Conservation (phyloP, 73 alveolate species). For the Stentor roeselii region DNA sequence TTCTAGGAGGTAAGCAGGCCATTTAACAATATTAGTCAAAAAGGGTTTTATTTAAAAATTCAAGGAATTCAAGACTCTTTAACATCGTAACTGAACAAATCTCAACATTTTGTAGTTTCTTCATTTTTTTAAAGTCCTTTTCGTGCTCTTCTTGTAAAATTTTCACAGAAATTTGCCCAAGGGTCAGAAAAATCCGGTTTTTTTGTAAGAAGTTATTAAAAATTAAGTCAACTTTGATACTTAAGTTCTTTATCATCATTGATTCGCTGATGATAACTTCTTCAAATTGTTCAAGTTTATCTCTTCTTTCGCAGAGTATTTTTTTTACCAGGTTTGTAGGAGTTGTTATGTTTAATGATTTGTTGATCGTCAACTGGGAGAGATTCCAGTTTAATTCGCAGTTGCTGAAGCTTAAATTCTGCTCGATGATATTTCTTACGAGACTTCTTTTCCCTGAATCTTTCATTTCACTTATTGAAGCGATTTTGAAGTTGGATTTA, state of each 20-base stretch:
- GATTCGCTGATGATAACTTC: not conserved
- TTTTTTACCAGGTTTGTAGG: not conserved
- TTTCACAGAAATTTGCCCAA: not conserved
- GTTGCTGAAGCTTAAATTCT: not conserved
- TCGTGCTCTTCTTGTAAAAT: not conserved
- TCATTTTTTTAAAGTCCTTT: not conserved
- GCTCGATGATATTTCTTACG: not conserved
- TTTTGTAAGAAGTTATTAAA: not conserved
- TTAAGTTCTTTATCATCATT: not conserved
- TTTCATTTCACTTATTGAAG: not conserved
- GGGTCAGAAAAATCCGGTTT: not conserved
- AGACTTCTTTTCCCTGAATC: not conserved
- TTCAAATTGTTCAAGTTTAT: not conserved
- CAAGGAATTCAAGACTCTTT: not conserved
- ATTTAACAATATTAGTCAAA: too few relatives aligned
- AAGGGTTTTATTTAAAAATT: too few relatives aligned
- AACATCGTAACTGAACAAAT: not conserved
- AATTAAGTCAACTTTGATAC: not conserved
- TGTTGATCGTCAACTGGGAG: not conserved
- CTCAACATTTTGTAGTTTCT: not conserved
- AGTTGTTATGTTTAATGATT: too few relatives aligned
- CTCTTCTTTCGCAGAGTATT: not conserved
- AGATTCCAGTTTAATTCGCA: not conserved
- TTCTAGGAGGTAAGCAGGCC: too few relatives aligned
- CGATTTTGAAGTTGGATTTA: too few relatives aligned